Evolutionary conservation across 495 filamentous ascomycete species (phyloP), one percentile per base, ranked within the genome.

Genomic region (Tirmania nivea): DNA sequence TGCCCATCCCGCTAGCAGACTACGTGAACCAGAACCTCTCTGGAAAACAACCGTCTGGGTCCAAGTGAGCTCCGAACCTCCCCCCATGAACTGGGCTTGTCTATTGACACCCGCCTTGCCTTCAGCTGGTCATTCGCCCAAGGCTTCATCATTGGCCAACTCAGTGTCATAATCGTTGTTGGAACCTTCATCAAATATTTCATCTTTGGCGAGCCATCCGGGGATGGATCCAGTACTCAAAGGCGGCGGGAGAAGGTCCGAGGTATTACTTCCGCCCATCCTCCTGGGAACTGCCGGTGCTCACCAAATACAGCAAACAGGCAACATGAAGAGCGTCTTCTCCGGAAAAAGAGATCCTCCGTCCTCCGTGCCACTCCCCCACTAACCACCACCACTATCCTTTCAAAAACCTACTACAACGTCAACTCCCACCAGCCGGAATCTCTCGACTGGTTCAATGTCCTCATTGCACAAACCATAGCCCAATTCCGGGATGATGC

Each of bases 111-210:
- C 25, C 25, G 25, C 4, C 2, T 31, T 31, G 25, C 37, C 50
- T 14, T 52, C 59, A 90, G 85, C 31, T 73, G 89, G 58, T 87
- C 86, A 19, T 94, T 94, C 68, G 89, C 83, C 10, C 84, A 94
- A 68, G 90, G 90, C 25, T 83, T 97, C 59, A 77, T 97, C 56
- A 73, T 95, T 50, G 90, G 90, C 49, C 90, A 97, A 66, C 73
- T 96, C 54, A 90, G 86, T 34, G 80, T 97, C 34, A 81, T 94
- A 4, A 71, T 96, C 31, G 69, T 96, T 53, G 78, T 96, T 55
- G 85, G 85, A 50, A 81, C 80, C 58, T 97, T 97, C 71, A 97
- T 97, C 68, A 94, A 93, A 68, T 97, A 94, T 77, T 97, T 97
- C 78, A 94, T 97, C 67, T 96, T 97, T 61, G 90, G 90, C 61